These are phyloP conservation scores for Ogataea minuta DNA, from an alignment of 805 yeast genomes.

Conservation along the genomic window DNA sequence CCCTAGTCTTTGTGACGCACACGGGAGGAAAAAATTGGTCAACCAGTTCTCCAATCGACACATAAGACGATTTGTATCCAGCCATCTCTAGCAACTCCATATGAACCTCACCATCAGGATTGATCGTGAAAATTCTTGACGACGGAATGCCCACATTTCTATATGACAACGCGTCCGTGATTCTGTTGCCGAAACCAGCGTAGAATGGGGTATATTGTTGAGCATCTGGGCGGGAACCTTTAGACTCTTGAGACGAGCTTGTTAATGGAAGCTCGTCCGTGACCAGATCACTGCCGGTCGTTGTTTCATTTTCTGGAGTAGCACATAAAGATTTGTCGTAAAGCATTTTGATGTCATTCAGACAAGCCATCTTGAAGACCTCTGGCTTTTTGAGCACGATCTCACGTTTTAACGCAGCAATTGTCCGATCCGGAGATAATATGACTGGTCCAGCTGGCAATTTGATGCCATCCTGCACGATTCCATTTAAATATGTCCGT, in stretches of 20 bases:
- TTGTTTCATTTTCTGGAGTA: not conserved
- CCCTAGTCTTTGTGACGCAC: conserved; percentile 19
- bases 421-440: conserved; percentile 91
- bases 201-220: conserved; percentile 70
- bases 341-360: conserved; percentile 76
- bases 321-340: conserved; percentile 37
- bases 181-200: conserved; percentile 96
- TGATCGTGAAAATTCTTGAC: conserved; percentile 91
- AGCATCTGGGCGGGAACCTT: not conserved
- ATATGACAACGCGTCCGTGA: conserved; percentile 94
- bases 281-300: not conserved
- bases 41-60: conserved; percentile 87
- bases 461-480: conserved; percentile 69
- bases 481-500: conserved; percentile 73
- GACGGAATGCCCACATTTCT: conserved; percentile 92
- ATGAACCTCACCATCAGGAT: conserved; percentile 95
- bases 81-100: conserved; percentile 94
- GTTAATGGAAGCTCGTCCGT: not conserved
- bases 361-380: conserved; percentile 97
- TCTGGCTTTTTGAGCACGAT: conserved; percentile 94
- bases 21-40: conserved; percentile 97
- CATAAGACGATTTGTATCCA: conserved; percentile 85
- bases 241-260: not conserved
- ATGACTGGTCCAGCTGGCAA: conserved; percentile 93
- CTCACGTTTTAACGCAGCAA: conserved; percentile 91